phyloP scores from a whole-genome alignment of 352 stramenopile species.

The Phytophthora cactorum region DNA sequence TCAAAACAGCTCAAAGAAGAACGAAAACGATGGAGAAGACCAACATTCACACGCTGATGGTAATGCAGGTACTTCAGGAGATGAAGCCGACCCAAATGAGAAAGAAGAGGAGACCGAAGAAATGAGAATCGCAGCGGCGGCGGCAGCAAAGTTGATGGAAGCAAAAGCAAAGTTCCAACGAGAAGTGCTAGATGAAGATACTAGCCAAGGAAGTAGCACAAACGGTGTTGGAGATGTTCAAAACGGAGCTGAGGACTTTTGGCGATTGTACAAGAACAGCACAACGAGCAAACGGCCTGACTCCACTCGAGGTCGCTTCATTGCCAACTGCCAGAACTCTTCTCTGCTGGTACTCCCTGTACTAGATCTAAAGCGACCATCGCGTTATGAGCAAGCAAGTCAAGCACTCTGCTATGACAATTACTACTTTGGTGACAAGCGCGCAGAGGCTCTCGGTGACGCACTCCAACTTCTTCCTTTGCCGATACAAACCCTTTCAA shows the following conservation, averaged over 20 bases:
- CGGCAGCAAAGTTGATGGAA: constrained; percentile 26
- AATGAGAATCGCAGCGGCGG: constrained; percentile 6
- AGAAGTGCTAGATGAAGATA: constrained; percentile 57
- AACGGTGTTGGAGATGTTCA: constrained; percentile 9
- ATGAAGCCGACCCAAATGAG: constrained; percentile 11
- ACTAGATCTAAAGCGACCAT: constrained; percentile 58
- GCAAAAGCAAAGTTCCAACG: constrained; percentile 43
- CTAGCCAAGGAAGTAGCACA: not conserved
- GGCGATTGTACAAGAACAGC: constrained; percentile 61
- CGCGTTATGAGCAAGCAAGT: constrained; percentile 46
- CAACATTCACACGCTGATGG: not conserved
- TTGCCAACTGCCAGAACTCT: constrained; percentile 56
- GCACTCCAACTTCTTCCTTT: constrained; percentile 65
- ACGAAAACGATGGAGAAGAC: constrained; percentile 16
- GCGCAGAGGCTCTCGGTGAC: constrained; percentile 63
- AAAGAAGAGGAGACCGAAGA: constrained; percentile 17
- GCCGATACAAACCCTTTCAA: constrained; percentile 61
- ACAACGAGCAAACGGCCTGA: constrained; percentile 47
- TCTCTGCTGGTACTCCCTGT: constrained; percentile 73
- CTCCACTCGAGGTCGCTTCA: constrained; percentile 68
- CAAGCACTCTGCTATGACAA: constrained; percentile 69
- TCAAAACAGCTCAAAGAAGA: constrained; percentile 23
- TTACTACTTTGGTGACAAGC: constrained; percentile 79
- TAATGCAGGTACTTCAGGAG: constrained; percentile 1
- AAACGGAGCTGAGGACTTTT: constrained; percentile 46